Percentiles rank a stretch among this genome's conserved stretches.
phyloP scores from a whole-genome alignment of 1,139 yeast species.

The Pichia cactophila region DNA sequence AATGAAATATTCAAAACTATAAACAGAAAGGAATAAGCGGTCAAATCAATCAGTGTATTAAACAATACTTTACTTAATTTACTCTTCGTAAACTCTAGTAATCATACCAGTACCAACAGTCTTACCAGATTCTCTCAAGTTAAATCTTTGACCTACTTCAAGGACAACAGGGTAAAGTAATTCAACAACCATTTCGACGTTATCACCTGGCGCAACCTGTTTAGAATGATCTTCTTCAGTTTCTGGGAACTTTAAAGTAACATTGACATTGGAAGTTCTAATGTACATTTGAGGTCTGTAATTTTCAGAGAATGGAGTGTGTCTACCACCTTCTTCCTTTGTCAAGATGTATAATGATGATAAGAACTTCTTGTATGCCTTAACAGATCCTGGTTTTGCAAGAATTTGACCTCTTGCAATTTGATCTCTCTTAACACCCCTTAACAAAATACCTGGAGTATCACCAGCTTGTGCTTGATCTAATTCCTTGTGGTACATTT shows the following conservation, averaged over 20 bases:
- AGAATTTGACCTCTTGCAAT: slow-evolving; percentile 96
- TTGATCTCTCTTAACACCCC: slow-evolving; percentile 98
- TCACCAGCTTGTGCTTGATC: slow-evolving; percentile 98
- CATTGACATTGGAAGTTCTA: slow-evolving; percentile 95
- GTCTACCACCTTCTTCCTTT: slow-evolving; percentile 99
- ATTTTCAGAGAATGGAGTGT: slow-evolving; percentile 93
- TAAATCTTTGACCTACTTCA: slow-evolving; percentile 96
- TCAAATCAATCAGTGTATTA: not conserved
- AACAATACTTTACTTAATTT: slow-evolving; percentile 15
- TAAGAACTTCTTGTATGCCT: slow-evolving; percentile 89
- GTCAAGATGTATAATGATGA: slow-evolving; percentile 89
- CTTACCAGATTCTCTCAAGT: slow-evolving; percentile 99
- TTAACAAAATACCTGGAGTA: slow-evolving; percentile 93
- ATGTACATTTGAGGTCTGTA: slow-evolving; percentile 97
- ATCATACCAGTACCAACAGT: slow-evolving; percentile 98
- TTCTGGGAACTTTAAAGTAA: slow-evolving; percentile 84
- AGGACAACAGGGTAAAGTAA: slow-evolving; percentile 88
- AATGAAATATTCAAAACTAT: not conserved
- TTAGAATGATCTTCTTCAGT: slow-evolving; percentile 79
- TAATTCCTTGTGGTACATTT: slow-evolving; percentile 98
- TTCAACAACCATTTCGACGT: slow-evolving; percentile 91
- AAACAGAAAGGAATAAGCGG: not conserved
- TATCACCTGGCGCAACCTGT: slow-evolving; percentile 98
- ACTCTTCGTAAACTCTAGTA: slow-evolving; percentile 79
- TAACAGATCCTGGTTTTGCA: slow-evolving; percentile 86